A percentile compares a stretch with the other conserved stretches of the same genome.
Conservation (phyloP, 2,329 filamentous ascomycete species). For the Zasmidium cellare region DNA sequence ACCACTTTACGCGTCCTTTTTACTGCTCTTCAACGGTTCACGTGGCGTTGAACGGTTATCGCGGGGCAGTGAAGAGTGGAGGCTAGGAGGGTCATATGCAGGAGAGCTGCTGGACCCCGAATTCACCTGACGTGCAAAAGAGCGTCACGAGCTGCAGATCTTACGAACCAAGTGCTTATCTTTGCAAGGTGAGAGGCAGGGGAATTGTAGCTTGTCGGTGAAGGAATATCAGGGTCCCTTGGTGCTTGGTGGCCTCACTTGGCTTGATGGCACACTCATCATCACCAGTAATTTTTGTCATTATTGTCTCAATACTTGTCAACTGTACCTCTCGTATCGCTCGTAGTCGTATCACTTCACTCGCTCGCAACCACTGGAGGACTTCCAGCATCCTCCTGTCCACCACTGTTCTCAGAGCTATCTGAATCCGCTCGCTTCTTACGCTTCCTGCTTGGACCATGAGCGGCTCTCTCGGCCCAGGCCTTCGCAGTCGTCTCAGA, state of each 20-base stretch:
- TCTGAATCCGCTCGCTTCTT: slow-evolving; percentile 14
- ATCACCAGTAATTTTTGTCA: slow-evolving; percentile 11
- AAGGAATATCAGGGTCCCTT: not conserved
- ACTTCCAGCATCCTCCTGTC: not conserved
- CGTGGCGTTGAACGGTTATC: too few species aligned
- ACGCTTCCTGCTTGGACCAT: slow-evolving; percentile 11
- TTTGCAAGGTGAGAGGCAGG: not conserved
- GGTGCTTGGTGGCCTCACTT: not conserved
- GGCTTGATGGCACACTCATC: not conserved
- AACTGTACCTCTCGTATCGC: too few species aligned
- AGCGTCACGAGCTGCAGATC: not conserved
- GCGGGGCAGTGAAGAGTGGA: too few species aligned
- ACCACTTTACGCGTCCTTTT: too few species aligned
- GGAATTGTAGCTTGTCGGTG: not conserved
- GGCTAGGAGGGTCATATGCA: not conserved
- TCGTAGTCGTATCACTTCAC: slow-evolving; percentile 7
- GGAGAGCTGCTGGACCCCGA: not conserved
- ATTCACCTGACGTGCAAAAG: not conserved
- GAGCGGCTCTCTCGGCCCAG: slow-evolving; percentile 1
- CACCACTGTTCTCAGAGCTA: not conserved
- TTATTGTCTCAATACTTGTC: too few species aligned
- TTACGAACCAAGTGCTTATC: not conserved
- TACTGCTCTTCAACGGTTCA: too few species aligned
- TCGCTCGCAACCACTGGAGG: not conserved
- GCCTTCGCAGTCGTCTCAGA: slow-evolving; percentile 4